phyloP scores from a whole-genome alignment of 192 early-diverging fungal genomes.

The Coemansia sp. region DNA sequence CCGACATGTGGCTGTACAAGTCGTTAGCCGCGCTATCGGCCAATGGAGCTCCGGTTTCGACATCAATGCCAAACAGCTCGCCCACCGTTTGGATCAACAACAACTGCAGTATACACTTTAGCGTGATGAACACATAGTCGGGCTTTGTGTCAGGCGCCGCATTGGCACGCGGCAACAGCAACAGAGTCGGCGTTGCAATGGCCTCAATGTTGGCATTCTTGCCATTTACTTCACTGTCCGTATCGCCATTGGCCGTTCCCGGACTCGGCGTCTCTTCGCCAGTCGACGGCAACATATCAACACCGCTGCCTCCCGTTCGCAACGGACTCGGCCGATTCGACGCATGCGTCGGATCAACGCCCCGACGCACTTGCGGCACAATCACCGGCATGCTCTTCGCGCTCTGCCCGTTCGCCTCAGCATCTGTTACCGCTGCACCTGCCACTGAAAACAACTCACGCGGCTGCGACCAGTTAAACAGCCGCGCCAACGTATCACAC shows the following conservation, averaged over 20 bases:
- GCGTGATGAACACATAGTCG: constrained; percentile 80
- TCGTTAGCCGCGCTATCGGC: constrained; percentile 26
- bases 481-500: constrained; percentile 61
- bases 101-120: constrained; percentile 87
- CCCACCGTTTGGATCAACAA: constrained; percentile 86
- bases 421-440: constrained; percentile 23
- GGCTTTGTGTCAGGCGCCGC: constrained; percentile 43
- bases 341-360: constrained; percentile 9
- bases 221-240: background rate
- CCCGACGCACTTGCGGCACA: constrained; percentile 11
- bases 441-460: constrained; percentile 50
- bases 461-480: constrained; percentile 83
- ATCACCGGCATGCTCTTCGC: constrained; percentile 12
- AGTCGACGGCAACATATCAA: constrained; percentile 22
- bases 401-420: constrained; percentile 6
- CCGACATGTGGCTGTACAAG: constrained; percentile 39
- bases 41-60: constrained; percentile 51
- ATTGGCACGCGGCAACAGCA: constrained; percentile 2
- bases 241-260: background rate
- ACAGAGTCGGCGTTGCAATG: background rate
- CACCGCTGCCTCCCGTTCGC: constrained; percentile 24
- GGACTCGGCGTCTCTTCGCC: constrained; percentile 15
- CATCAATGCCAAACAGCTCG: constrained; percentile 63
- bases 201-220: too few species aligned
- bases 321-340: constrained; percentile 32